phyloP scores from a whole-genome alignment of 495 filamentous ascomycete species.

The Lineolata rhizophorae region DNA sequence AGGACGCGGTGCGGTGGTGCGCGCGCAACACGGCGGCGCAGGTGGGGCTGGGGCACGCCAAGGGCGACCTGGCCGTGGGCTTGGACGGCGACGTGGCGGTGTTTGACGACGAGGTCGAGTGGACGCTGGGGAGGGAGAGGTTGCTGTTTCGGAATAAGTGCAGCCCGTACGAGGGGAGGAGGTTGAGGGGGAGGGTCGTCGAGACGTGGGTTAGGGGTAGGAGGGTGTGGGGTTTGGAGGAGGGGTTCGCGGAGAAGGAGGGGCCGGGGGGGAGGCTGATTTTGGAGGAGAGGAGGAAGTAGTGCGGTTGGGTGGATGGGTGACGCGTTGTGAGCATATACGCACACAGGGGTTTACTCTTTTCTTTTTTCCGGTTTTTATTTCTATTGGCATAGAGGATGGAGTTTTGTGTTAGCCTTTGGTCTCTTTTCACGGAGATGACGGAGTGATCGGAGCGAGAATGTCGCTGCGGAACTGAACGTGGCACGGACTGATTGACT shows the following conservation, averaged over 20 bases:
- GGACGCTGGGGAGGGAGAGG: slow-evolving; percentile 27
- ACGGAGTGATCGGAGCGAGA: too few relatives aligned
- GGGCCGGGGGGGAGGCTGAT: slow-evolving; percentile 37
- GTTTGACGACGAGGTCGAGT: slow-evolving; percentile 68
- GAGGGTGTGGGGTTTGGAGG: slow-evolving; percentile 43
- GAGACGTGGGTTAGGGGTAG: slow-evolving; percentile 80
- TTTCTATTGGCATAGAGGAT: too few relatives aligned
- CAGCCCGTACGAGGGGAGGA: slow-evolving; percentile 74
- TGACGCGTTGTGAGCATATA: too few relatives aligned
- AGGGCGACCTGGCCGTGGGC: slow-evolving; percentile 65
- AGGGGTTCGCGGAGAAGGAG: slow-evolving; percentile 36
- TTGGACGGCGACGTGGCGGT: slow-evolving; percentile 85
- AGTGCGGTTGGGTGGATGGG: slow-evolving; percentile 1
- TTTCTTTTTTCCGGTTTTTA: too few relatives aligned
- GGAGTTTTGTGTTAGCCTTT: too few relatives aligned
- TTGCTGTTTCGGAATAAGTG: slow-evolving; percentile 96
- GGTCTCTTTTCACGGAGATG: too few relatives aligned
- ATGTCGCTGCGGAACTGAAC: too few relatives aligned
- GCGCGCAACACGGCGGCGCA: slow-evolving; percentile 73
- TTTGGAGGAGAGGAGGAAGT: slow-evolving; percentile 29
- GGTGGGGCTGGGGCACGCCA: slow-evolving; percentile 63
- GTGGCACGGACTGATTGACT: too few relatives aligned
- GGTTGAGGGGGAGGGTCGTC: slow-evolving; percentile 54
- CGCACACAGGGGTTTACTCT: too few relatives aligned
- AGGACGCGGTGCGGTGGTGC: slow-evolving; percentile 70